phyloP scores from a whole-genome alignment of 371 early-diverging fungal species.

The Capillidium heterosporum region DNA sequence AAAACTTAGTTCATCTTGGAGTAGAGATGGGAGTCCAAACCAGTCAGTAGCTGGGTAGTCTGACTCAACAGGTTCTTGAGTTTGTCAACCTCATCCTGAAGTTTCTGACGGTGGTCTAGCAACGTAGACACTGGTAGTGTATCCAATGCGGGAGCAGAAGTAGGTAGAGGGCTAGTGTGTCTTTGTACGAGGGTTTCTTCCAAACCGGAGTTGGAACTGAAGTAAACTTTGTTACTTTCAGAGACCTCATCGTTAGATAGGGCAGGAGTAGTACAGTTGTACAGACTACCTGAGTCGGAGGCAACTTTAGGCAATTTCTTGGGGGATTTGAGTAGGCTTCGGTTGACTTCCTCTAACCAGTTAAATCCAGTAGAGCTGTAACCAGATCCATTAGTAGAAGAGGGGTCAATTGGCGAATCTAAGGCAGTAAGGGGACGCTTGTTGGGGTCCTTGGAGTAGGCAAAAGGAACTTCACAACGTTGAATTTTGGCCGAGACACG shows the following conservation, averaged over 20 bases:
- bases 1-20: too few relatives aligned
- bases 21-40: slow-evolving; percentile 19
- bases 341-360: slow-evolving; percentile 1
- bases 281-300: neutral
- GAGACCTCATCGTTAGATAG: slow-evolving; percentile 21
- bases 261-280: neutral
- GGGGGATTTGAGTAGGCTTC: neutral
- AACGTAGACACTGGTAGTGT: neutral
- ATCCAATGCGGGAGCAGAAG: too few relatives aligned
- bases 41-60: slow-evolving; percentile 35
- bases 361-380: neutral
- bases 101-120: slow-evolving; percentile 30
- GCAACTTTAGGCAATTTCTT: slow-evolving; percentile 5
- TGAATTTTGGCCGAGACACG: too few relatives aligned
- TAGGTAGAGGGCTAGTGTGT: too few relatives aligned
- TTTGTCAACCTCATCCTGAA: slow-evolving; percentile 36
- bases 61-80: slow-evolving; percentile 30
- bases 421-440: too few relatives aligned
- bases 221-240: slow-evolving; percentile 6
- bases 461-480: too few relatives aligned
- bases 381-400: slow-evolving; percentile 9
- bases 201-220: too few relatives aligned
- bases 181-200: too few relatives aligned
- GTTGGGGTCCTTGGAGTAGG: too few relatives aligned
- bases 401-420: slow-evolving; percentile 9